Evolutionary conservation across 108 stramenopile genomes (phyloP).

Genomic region (Schizochytrium sp.): DNA sequence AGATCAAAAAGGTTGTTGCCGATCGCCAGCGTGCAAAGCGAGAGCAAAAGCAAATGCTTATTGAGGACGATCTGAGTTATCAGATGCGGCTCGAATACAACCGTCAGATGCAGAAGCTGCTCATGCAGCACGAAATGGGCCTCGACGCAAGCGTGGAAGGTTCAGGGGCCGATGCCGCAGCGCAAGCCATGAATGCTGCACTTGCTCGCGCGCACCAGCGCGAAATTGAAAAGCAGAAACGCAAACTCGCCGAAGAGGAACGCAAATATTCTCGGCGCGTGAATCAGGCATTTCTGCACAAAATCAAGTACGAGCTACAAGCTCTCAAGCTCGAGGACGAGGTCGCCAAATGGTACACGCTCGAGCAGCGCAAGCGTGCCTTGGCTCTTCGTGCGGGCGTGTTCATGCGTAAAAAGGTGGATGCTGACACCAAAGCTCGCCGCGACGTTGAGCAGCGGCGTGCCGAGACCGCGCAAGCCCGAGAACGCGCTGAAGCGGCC

Average conservation of each 20-base stretch:
- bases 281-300: not conserved
- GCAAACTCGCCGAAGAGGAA: not conserved
- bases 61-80: not conserved
- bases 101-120: not conserved
- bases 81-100: not conserved
- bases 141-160: not conserved
- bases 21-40: not conserved
- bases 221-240: not conserved
- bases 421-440: not conserved
- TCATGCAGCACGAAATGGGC: conserved; percentile 5
- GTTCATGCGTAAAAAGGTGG: not conserved
- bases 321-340: not conserved
- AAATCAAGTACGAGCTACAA: not conserved
- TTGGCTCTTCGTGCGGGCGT: not conserved
- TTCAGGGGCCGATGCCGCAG: not conserved
- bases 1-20: not conserved
- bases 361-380: not conserved
- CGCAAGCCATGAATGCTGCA: not conserved
- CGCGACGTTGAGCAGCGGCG: not conserved
- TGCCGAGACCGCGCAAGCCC: not conserved
- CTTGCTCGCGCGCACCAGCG: not conserved
- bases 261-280: not conserved
- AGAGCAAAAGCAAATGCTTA: not conserved
- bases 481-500: not conserved
- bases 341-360: not conserved